Conservation (phyloP, 805 yeast species). For the Wickerhamiella alocasiicola region DNA sequence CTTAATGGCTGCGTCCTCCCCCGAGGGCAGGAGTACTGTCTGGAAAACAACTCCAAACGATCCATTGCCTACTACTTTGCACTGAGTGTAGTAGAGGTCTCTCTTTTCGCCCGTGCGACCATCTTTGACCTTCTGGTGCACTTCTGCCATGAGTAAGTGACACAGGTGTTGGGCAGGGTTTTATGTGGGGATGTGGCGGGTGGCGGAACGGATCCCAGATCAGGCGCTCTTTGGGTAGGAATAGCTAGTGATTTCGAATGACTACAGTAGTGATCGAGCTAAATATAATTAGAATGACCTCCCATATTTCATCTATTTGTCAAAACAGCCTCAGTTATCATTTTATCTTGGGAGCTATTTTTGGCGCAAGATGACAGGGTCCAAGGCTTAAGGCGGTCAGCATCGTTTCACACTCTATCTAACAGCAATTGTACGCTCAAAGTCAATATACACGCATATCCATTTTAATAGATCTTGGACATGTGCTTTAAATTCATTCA, state of each 20-base stretch:
- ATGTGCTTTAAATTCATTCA: too few relatives aligned
- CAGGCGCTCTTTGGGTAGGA: too few relatives aligned
- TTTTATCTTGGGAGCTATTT: too few relatives aligned
- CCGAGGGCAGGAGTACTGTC: constrained; percentile 60
- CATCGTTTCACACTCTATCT: too few relatives aligned
- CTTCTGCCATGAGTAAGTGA: constrained; percentile 19
- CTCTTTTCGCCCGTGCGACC: constrained; percentile 54
- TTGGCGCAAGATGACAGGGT: too few relatives aligned
- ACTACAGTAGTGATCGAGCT: neutral
- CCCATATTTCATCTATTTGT: neutral
- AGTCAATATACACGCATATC: too few relatives aligned
- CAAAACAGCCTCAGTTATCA: neutral
- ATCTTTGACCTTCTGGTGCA: constrained; percentile 53
- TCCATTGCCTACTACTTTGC: constrained; percentile 94
- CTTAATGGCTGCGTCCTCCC: constrained; percentile 81
- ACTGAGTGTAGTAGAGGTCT: constrained; percentile 62
- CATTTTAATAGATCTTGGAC: too few relatives aligned
- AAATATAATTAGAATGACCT: neutral
- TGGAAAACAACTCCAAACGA: constrained; percentile 98
- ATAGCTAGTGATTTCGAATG: too few relatives aligned
- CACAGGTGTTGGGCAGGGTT: constrained; percentile 7
- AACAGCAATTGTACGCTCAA: too few relatives aligned
- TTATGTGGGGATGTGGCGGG: constrained; percentile 7
- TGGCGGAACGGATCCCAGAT: neutral
- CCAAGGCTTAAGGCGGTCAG: too few relatives aligned